Evolutionary conservation across 2,329 filamentous ascomycete species (phyloP), one percentile per base, ranked within the genome.

Genomic region (Aspergillus hiratsukae): DNA sequence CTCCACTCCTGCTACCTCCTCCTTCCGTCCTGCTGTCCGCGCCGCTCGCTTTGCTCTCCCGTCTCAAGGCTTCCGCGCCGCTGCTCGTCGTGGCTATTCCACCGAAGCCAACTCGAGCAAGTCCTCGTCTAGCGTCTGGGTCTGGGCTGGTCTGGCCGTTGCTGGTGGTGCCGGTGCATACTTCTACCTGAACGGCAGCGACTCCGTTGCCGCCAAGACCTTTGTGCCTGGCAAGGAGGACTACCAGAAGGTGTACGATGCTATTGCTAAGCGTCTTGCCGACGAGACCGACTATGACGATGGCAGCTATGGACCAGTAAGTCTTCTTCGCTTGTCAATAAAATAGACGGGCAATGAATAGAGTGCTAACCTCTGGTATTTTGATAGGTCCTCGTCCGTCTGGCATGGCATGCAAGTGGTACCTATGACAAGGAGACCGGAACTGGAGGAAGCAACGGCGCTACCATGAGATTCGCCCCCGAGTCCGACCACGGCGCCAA

Each of bases 221-320:
- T 88, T 93, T 78, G 83, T 80, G 52, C 90, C 91, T 59, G 88
- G 84, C 69, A 85, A 88, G 77, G 87, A 88, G 67, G 91, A 99
- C 77, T 97, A 96, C 81, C 91, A 97, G 81, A 88, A 90, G 76
- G 90, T 97, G 53, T 97, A 97, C 81, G 84, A 97, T 74, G 87
- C 87, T 70, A 86, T 97, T 66, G 92, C 93, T 54, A 77, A 81
- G 70, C 82, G 82, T 59, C 80, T 97, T 54, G 87, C 94, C 75
- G 90, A 97, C 78, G 86, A 96, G 72, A 90, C 94, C 66, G 88
- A 97, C 64, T 97, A 97, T 74, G 93, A 97, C 70, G 93, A 99
- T 75, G 93, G 94, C 66, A 94, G 89, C 80, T 97, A 95, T 73
- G 93, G 91, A 56, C 94, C 93, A 28, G 91, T 79, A 72, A 69